Percentiles rank a stretch among this genome's conserved stretches.
Conservation (phyloP, 108 stramenopile genomes). For the Asterionellopsis glacialis region DNA sequence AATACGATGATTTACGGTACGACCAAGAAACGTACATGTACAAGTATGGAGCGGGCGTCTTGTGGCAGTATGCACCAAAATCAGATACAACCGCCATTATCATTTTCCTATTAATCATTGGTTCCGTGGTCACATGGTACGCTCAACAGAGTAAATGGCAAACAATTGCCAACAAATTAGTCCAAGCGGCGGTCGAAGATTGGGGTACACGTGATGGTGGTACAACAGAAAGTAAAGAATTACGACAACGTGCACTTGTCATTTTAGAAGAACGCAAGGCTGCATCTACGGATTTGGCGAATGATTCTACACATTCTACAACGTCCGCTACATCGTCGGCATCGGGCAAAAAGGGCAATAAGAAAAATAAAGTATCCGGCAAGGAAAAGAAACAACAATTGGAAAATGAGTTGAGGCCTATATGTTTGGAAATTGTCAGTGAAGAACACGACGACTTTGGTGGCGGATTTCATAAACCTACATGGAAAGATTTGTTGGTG, state of each 20-base stretch:
- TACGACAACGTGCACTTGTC: constrained; percentile 62
- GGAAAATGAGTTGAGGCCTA: constrained; percentile 58
- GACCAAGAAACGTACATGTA: constrained; percentile 76
- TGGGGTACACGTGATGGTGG: constrained; percentile 70
- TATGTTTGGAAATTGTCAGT: constrained; percentile 60
- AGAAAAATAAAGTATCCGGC: constrained; percentile 32
- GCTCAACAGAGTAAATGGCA: constrained; percentile 75
- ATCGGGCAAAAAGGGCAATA: constrained; percentile 21
- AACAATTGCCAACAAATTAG: constrained; percentile 63
- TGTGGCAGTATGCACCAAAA: constrained; percentile 80
- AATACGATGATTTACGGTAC: constrained; percentile 78
- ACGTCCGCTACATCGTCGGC: constrained; percentile 9
- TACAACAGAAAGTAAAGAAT: constrained; percentile 61
- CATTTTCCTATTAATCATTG: constrained; percentile 46
- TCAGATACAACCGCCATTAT: constrained; percentile 62
- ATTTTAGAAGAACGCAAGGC: constrained; percentile 43
- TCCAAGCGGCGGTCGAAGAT: constrained; percentile 77
- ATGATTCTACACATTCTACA: constrained; percentile 1
- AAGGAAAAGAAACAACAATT: constrained; percentile 67
- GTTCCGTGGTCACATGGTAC: constrained; percentile 54
- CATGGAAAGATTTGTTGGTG: constrained; percentile 72
- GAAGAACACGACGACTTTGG: constrained; percentile 79
- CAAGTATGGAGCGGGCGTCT: constrained; percentile 70
- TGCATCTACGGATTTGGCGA: constrained; percentile 3
- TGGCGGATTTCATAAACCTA: constrained; percentile 83